Base-by-base conservation (phyloP, 192 early-diverging fungal species). In the Coemansia sp. region DNA sequence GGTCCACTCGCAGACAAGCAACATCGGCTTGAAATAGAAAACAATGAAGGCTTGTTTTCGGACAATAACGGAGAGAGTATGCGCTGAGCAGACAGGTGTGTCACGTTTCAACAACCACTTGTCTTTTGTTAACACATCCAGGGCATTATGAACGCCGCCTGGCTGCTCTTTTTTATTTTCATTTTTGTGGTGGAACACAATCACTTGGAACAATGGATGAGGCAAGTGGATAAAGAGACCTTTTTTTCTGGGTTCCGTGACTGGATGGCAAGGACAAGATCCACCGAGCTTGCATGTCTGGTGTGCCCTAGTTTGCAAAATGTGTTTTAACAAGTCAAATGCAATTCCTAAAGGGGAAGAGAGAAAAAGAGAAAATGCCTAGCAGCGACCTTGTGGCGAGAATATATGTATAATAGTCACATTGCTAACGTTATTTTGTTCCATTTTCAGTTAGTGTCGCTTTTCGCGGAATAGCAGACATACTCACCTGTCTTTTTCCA, bases 241-340 rank as follows among this genome's bases (percentile, higher is more conserved):
- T 54, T 54, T 54, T 52, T 54, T 54, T 54, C 51, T 54, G 51
- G 51, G 51, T 54, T 54, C 26, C 51, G 26, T 54, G 51, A 9
- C 51, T 22, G 26, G 51, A 54, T 54, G 51, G 26, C 26, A 54
- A 18, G 51, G 21, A 54, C 19, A 54, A 22, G 26, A 22, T 13
- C 51, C 12, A 26, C 26, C 51, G 26, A 26, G 51, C 26, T 54
- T 54, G 8, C 51, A 54, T 54, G 51, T 13, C 8, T 12, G 21
- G 51, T 12, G 21, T 22, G 51, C 51, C 12, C 51, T 13, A 21
- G 26, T 22, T 22, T 22, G 51, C 51, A 54, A 54, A 21, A 54
- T 26, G 21, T 21, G 13, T 21, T 26, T 7, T 54, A 26, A 21
- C 19, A 26, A 18, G 19, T 21, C 48, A 26, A 26, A 26, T 3